phyloP scores from a whole-genome alignment of 1,284 basidiomycete genomes.

The Grifola frondosa region DNA sequence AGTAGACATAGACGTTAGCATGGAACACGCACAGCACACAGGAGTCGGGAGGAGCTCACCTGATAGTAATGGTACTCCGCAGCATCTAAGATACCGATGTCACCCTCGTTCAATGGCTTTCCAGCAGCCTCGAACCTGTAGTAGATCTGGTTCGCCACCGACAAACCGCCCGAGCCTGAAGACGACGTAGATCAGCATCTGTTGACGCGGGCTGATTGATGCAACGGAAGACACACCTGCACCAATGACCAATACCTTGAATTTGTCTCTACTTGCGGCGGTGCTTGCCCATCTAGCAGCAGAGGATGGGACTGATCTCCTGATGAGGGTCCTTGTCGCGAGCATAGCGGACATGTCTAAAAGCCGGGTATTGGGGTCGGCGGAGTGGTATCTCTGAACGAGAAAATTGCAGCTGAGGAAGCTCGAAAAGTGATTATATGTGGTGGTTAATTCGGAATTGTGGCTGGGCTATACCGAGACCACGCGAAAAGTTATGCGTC shows the following conservation, averaged over 20 bases:
- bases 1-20: slow-evolving; percentile 11
- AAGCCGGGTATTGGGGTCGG: neutral
- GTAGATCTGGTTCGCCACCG: slow-evolving; percentile 83
- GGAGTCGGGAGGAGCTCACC: slow-evolving; percentile 38
- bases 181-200: slow-evolving; percentile 8
- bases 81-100: slow-evolving; percentile 83
- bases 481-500: too few relatives aligned
- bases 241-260: slow-evolving; percentile 65
- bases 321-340: slow-evolving; percentile 15
- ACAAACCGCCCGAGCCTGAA: slow-evolving; percentile 75
- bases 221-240: slow-evolving; percentile 46
- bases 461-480: too few relatives aligned
- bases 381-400: too few relatives aligned
- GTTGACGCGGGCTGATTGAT: slow-evolving; percentile 9
- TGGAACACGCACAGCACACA: slow-evolving; percentile 4
- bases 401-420: too few relatives aligned
- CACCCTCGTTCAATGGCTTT: slow-evolving; percentile 65
- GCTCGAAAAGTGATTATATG: too few relatives aligned
- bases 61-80: slow-evolving; percentile 80
- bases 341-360: slow-evolving; percentile 9
- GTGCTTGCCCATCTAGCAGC: slow-evolving; percentile 38
- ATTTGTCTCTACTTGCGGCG: slow-evolving; percentile 44
- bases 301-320: slow-evolving; percentile 8
- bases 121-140: slow-evolving; percentile 72
- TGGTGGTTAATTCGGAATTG: too few relatives aligned